These are phyloP conservation scores for Arbutus unedo DNA, from an alignment of 148 eudicot species.

Conservation along the genomic window DNA sequence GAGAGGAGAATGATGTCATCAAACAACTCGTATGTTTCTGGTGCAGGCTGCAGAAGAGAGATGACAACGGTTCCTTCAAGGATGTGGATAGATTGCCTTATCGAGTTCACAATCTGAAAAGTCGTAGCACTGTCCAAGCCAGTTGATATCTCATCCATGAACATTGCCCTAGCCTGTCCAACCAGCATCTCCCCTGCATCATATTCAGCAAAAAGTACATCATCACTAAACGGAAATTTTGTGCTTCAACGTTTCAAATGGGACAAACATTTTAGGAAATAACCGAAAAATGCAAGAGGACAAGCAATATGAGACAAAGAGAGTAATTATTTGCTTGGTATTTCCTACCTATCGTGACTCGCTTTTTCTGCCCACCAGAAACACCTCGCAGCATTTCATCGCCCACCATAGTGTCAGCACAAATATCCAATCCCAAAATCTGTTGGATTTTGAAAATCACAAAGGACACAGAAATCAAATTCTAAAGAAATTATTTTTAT, in stretches of 20 bases:
- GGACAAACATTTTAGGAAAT: neutral
- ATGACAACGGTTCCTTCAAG: slow-evolving; percentile 46
- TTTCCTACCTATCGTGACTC: slow-evolving; percentile 31
- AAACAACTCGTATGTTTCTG: slow-evolving; percentile 49
- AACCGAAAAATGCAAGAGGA: too few relatives aligned
- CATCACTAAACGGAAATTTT: neutral
- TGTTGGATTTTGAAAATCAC: neutral
- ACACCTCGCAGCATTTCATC: slow-evolving; percentile 23
- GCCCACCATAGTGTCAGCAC: slow-evolving; percentile 27
- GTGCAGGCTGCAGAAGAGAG: slow-evolving; percentile 54
- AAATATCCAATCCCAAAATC: slow-evolving; percentile 33
- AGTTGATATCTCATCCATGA: slow-evolving; percentile 62
- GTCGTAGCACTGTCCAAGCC: slow-evolving; percentile 60
- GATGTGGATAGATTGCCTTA: slow-evolving; percentile 35
- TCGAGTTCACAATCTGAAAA: slow-evolving; percentile 43
- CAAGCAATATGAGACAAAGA: too few relatives aligned
- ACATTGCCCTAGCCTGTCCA: slow-evolving; percentile 42
- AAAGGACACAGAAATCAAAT: neutral
- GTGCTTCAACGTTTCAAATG: neutral
- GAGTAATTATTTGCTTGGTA: neutral
- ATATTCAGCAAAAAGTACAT: neutral
- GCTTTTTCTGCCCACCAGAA: slow-evolving; percentile 28
- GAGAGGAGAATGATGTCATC: slow-evolving; percentile 58
- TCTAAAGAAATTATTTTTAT: neutral
- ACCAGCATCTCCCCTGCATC: slow-evolving; percentile 53